Conservation (phyloP, 345 rosid species). For the Boechera stricta region DNA sequence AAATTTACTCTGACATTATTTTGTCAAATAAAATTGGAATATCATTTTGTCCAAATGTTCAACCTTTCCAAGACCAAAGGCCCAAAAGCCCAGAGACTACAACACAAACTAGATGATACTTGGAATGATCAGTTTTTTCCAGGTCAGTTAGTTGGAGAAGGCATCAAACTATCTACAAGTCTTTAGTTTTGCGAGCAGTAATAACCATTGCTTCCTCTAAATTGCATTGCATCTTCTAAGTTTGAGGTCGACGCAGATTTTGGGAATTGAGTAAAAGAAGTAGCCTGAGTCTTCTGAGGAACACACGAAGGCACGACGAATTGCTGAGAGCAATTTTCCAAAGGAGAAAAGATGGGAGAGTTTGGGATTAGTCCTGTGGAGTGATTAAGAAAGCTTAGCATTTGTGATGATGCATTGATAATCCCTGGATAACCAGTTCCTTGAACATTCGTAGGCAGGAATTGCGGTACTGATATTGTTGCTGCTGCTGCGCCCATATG, state of each 20-base stretch:
- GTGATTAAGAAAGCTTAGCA: slow-evolving; percentile 28
- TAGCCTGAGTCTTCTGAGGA: slow-evolving; percentile 37
- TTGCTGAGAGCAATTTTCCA: slow-evolving; percentile 29
- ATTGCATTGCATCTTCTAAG: slow-evolving; percentile 27
- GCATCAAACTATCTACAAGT: slow-evolving; percentile 17
- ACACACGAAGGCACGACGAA: slow-evolving; percentile 28
- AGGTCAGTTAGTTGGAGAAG: slow-evolving; percentile 15
- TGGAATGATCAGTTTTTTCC: neutral
- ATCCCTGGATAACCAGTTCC: slow-evolving; percentile 4
- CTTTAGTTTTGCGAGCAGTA: slow-evolving; percentile 1
- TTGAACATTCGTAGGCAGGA: slow-evolving; percentile 24
- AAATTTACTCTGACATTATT: too few relatives aligned
- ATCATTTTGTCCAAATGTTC: neutral
- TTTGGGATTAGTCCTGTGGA: slow-evolving; percentile 26
- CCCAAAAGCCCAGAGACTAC: neutral
- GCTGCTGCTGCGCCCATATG: slow-evolving; percentile 18
- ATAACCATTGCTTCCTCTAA: slow-evolving; percentile 31
- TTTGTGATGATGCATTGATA: slow-evolving; percentile 14
- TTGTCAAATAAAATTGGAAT: too few relatives aligned
- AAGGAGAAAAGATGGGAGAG: slow-evolving; percentile 29
- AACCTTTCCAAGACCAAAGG: neutral
- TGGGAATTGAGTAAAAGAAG: slow-evolving; percentile 20
- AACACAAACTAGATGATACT: slow-evolving; percentile 8
- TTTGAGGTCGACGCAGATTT: slow-evolving; percentile 19
- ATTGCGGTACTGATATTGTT: slow-evolving; percentile 15